phyloP scores from a whole-genome alignment of 208 protist species.

The Leishmania arabica region DNA sequence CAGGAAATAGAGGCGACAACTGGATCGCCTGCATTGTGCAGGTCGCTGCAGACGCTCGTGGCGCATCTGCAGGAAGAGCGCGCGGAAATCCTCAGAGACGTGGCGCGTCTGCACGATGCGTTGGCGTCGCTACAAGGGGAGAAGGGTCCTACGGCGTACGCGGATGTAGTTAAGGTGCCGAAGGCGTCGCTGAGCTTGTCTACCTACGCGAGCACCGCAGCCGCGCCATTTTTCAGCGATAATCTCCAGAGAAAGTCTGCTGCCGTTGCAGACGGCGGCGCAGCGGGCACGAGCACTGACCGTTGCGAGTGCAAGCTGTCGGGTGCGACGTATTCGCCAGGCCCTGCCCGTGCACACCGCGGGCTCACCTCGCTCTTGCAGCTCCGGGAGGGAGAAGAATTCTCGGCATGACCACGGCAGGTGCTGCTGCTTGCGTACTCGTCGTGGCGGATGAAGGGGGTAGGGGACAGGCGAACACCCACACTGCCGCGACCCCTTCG shows the following conservation, averaged over 20 bases:
- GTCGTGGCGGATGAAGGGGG: neutral
- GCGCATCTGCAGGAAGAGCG: conserved; percentile 23
- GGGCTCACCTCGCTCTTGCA: neutral
- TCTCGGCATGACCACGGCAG: neutral
- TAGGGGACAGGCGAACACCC: neutral
- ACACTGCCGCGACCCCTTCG: neutral
- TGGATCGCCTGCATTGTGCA: conserved; percentile 1
- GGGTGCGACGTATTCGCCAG: no score
- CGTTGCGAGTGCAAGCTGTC: neutral
- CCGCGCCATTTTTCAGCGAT: neutral
- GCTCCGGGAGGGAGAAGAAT: neutral
- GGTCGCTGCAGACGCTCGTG: conserved; percentile 14
- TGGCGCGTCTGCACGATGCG: conserved; percentile 18
- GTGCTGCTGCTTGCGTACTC: neutral
- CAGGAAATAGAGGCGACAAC: neutral
- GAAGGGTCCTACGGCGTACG: neutral
- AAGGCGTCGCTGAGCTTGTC: neutral
- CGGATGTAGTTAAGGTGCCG: neutral
- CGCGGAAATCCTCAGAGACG: conserved; percentile 11
- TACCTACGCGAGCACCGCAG: neutral
- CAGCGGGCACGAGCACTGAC: neutral
- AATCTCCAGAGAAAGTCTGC: neutral
- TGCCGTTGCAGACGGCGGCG: neutral
- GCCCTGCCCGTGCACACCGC: neutral
- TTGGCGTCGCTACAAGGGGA: conserved; percentile 7